These are phyloP conservation scores for Aspergillus intermedius DNA, from an alignment of 2,329 filamentous ascomycete genomes.

Conservation along the genomic window DNA sequence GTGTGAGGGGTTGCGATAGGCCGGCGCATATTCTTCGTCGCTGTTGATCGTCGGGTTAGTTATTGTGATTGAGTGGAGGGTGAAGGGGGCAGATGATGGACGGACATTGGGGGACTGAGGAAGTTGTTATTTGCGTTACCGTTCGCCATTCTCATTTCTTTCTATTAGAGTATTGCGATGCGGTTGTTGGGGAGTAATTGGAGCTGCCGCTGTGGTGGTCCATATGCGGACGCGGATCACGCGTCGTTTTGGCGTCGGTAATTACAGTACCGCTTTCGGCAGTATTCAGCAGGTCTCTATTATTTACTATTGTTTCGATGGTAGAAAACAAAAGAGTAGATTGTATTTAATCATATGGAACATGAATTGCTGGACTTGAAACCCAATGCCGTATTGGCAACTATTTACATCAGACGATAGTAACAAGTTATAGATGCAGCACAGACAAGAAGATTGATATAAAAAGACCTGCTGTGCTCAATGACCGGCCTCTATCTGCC, in stretches of 20 bases:
- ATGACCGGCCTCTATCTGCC: background rate
- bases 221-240: slow-evolving; percentile 12
- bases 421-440: background rate
- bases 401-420: background rate
- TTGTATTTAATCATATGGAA: too few relatives aligned
- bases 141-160: slow-evolving; percentile 10
- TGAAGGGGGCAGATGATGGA: background rate
- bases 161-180: background rate
- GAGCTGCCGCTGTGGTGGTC: background rate
- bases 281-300: background rate
- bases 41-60: slow-evolving; percentile 11
- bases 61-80: background rate
- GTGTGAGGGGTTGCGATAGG: slow-evolving; percentile 50
- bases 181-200: background rate
- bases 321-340: background rate
- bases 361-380: too few relatives aligned
- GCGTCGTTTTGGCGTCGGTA: slow-evolving; percentile 21
- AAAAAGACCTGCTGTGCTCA: background rate
- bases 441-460: slow-evolving; percentile 1
- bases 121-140: slow-evolving; percentile 16
- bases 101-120: slow-evolving; percentile 23
- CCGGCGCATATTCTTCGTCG: slow-evolving; percentile 32
- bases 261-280: slow-evolving; percentile 20
- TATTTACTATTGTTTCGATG: background rate
- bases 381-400: too few relatives aligned